Conservation (phyloP, 345 rosid species). For the Camelina hispida region DNA sequence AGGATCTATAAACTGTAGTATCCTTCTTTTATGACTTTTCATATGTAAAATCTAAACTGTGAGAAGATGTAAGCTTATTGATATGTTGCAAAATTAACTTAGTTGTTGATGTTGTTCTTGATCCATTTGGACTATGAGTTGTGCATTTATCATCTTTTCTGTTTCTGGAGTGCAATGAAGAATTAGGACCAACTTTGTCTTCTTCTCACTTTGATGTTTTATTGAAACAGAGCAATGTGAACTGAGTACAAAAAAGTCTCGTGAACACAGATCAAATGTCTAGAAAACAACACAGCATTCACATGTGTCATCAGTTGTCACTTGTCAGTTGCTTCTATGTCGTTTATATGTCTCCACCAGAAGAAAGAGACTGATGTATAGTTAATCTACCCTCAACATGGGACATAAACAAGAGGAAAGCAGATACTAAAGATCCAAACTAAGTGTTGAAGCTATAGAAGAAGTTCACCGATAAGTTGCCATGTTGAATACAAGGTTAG, state of each 20-base stretch:
- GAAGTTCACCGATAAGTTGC: constrained; percentile 1
- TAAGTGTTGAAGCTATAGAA: too few species aligned
- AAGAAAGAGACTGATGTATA: neutral
- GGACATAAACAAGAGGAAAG: constrained; percentile 11
- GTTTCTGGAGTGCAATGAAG: constrained; percentile 2
- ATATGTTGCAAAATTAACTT: neutral
- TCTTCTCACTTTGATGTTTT: constrained; percentile 23
- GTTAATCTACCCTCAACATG: constrained; percentile 18
- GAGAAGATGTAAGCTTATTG: constrained; percentile 36
- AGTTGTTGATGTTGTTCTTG: neutral
- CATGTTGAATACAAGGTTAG: constrained; percentile 33
- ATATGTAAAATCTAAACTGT: constrained; percentile 47
- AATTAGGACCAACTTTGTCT: constrained; percentile 37
- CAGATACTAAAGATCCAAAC: neutral
- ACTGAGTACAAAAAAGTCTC: neutral
- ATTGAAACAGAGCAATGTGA: constrained; percentile 34
- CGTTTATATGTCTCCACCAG: neutral
- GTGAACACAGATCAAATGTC: constrained; percentile 28
- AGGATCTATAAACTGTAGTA: constrained; percentile 31
- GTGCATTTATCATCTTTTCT: constrained; percentile 14
- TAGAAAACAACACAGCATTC: constrained; percentile 20
- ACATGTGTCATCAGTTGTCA: constrained; percentile 24
- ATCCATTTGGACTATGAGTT: neutral
- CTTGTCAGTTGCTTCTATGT: constrained; percentile 22
- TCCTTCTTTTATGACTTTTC: constrained; percentile 35